phyloP scores from a whole-genome alignment of 208 protist genomes.

The Crithidia bombi region DNA sequence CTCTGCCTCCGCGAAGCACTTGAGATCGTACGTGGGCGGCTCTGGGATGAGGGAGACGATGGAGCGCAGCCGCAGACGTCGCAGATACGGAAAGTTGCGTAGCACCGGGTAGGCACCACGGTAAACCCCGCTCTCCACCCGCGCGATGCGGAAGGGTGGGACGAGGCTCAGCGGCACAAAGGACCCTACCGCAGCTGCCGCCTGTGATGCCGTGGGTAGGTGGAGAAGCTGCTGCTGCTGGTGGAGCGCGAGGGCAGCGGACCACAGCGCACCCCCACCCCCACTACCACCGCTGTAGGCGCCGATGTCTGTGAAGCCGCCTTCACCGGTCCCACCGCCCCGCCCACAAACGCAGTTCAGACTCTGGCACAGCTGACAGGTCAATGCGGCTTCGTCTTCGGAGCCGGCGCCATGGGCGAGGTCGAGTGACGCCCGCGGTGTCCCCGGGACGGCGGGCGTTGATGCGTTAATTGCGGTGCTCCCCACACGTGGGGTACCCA shows the following conservation, averaged over 20 bases:
- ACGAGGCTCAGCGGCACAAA: conserved; percentile 57
- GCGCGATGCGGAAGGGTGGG: conserved; percentile 74
- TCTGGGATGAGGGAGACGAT: conserved; percentile 85
- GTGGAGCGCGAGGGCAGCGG: background rate
- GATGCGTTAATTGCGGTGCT: background rate
- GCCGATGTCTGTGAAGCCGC: background rate
- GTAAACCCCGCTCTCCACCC: conserved; percentile 82
- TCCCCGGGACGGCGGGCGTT: background rate
- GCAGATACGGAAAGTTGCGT: conserved; percentile 80
- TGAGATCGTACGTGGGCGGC: conserved; percentile 82
- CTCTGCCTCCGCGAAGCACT: conserved; percentile 57
- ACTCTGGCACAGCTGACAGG: conserved; percentile 1
- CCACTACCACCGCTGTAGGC: background rate
- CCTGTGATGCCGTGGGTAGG: background rate
- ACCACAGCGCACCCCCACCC: conserved; percentile 1
- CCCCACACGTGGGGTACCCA: background rate
- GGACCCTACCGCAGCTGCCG: conserved; percentile 11
- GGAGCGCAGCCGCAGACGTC: conserved; percentile 52
- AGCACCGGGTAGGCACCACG: conserved; percentile 87
- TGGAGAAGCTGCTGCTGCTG: conserved; percentile 14
- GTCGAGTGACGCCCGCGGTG: background rate
- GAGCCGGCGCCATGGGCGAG: background rate
- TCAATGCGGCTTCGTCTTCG: conserved; percentile 3
- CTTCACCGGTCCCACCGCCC: conserved; percentile 4
- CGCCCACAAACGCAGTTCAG: conserved; percentile 3